Conservation (phyloP, 2,329 filamentous ascomycete species). For the Orbilia oligospora region DNA sequence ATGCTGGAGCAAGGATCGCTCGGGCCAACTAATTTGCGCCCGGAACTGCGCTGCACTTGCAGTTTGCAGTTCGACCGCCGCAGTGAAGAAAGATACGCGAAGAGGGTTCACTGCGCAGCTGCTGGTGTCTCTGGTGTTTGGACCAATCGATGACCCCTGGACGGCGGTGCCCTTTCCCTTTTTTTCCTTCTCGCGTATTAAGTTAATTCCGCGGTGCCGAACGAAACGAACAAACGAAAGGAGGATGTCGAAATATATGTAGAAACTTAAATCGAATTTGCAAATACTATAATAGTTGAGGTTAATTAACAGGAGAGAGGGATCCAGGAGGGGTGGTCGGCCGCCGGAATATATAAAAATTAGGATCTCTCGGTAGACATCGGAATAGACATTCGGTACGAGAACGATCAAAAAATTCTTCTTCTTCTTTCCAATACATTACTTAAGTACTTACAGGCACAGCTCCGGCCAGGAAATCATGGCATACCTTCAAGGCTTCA, state of each 20-base stretch:
- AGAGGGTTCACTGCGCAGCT: neutral
- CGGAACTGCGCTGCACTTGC: neutral
- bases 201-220: slow-evolving; percentile 20
- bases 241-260: slow-evolving; percentile 18
- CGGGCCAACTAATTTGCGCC: slow-evolving; percentile 48
- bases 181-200: slow-evolving; percentile 22
- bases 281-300: neutral
- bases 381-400: slow-evolving; percentile 5
- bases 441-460: too few relatives aligned
- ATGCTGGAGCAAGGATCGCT: slow-evolving; percentile 44
- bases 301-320: neutral
- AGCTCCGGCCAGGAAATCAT: too few relatives aligned
- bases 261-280: too few relatives aligned
- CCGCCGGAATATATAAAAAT: neutral
- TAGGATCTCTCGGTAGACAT: slow-evolving; percentile 6
- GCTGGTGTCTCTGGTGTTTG: neutral
- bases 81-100: slow-evolving; percentile 11
- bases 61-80: too few relatives aligned
- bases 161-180: neutral
- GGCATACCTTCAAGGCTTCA: too few relatives aligned
- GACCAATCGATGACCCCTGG: slow-evolving; percentile 21
- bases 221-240: neutral
- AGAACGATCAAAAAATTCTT: slow-evolving; percentile 8
- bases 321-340: neutral
- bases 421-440: neutral